These are phyloP conservation scores for Magnusiomyces suaveolens DNA, from an alignment of 1,139 yeast genomes.

Conservation along the genomic window DNA sequence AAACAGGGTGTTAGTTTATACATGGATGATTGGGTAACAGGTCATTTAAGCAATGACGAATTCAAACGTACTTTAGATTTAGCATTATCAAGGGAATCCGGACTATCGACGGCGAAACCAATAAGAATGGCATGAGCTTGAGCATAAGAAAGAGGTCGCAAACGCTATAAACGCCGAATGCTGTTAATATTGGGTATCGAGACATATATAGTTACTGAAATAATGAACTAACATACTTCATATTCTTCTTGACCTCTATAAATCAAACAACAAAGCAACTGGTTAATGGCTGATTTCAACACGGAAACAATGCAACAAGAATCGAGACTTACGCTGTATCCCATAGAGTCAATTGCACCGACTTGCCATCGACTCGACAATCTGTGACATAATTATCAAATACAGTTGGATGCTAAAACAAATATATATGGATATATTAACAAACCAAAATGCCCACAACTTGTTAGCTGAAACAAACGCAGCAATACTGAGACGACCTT, in stretches of 20 bases:
- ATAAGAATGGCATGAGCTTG: slow-evolving; percentile 61
- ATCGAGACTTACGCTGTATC: slow-evolving; percentile 57
- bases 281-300: background rate
- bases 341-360: slow-evolving; percentile 85
- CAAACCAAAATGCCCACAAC: no score
- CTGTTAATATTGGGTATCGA: no score
- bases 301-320: background rate
- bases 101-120: slow-evolving; percentile 58
- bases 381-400: slow-evolving; percentile 92
- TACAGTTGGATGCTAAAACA: slow-evolving; percentile 74
- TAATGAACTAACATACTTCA: no score
- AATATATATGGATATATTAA: background rate
- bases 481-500: background rate
- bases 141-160: slow-evolving; percentile 58
- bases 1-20: background rate
- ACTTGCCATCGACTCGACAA: slow-evolving; percentile 84
- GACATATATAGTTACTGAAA: no score
- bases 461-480: no score
- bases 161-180: slow-evolving; percentile 29
- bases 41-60: no score
- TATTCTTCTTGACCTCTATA: slow-evolving; percentile 70
- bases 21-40: background rate
- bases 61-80: slow-evolving; percentile 26
- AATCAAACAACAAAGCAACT: background rate
- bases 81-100: slow-evolving; percentile 59